Evolutionary conservation across 176 grass and related monocot species (phyloP).

Genomic region (Aegilops longissima): DNA sequence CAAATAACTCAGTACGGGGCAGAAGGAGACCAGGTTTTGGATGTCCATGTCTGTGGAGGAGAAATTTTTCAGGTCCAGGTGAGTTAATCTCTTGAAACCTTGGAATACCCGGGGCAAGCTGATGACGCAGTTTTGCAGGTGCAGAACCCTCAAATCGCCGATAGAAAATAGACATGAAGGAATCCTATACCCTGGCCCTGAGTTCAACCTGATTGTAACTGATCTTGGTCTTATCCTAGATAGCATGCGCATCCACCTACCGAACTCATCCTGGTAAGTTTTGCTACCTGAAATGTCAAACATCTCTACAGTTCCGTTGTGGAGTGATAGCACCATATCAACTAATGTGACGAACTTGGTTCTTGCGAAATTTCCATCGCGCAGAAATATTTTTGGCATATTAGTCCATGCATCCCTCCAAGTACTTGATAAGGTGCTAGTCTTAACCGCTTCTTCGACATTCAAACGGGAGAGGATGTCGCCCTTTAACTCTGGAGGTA

Average conservation of each 20-base stretch:
- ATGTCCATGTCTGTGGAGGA: not conserved
- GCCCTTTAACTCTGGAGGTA: not conserved
- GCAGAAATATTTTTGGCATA: not conserved
- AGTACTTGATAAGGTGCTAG: not conserved
- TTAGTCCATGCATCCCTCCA: not conserved
- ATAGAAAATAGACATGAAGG: not conserved
- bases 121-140: not conserved
- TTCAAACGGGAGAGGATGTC: not conserved
- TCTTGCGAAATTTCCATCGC: not conserved
- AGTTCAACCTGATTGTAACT: not conserved
- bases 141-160: not conserved
- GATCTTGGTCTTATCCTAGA: not conserved
- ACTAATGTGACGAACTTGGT: constrained; percentile 12
- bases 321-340: not conserved
- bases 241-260: not conserved
- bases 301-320: not conserved
- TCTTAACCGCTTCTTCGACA: not conserved
- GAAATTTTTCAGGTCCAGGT: not conserved
- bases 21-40: not conserved
- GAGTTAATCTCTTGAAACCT: not conserved
- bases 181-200: not conserved
- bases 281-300: not conserved
- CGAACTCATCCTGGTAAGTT: not conserved
- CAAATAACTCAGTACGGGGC: not conserved
- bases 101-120: not conserved